A percentile compares a stretch with the other conserved stretches of the same genome.
phyloP scores from a whole-genome alignment of 768 basidiomycete genomes.

The Trametes sanguinea region DNA sequence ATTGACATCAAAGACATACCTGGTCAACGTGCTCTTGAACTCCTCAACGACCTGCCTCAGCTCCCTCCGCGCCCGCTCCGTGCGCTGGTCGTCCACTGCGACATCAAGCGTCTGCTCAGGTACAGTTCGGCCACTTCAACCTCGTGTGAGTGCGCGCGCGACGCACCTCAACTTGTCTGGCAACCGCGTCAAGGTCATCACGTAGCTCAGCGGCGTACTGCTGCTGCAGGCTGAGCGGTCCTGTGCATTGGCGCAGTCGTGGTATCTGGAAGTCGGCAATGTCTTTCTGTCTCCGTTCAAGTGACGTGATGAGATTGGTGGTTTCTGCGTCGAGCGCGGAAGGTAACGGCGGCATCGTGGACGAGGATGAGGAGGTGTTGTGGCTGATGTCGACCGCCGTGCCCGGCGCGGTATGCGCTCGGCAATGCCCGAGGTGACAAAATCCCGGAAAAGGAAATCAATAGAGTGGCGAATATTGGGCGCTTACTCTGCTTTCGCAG shows the following conservation, averaged over 20 bases:
- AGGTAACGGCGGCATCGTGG: slow-evolving; percentile 65
- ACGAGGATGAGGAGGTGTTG: not conserved
- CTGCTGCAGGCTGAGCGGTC: slow-evolving; percentile 72
- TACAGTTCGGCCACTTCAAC: slow-evolving; percentile 15
- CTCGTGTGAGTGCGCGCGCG: not conserved
- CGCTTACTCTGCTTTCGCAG: not conserved
- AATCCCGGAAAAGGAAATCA: not conserved
- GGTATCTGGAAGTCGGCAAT: slow-evolving; percentile 74
- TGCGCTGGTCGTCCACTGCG: slow-evolving; percentile 71
- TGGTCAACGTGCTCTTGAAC: slow-evolving; percentile 47
- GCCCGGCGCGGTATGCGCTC: not conserved
- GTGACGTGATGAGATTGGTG: slow-evolving; percentile 47
- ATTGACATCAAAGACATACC: slow-evolving; percentile 41
- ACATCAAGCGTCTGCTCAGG: slow-evolving; percentile 61
- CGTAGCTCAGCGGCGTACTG: slow-evolving; percentile 72
- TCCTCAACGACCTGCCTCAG: slow-evolving; percentile 52
- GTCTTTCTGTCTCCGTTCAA: slow-evolving; percentile 62
- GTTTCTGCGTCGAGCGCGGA: slow-evolving; percentile 54
- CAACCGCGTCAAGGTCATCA: slow-evolving; percentile 67
- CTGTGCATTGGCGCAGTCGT: slow-evolving; percentile 65
- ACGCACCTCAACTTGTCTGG: slow-evolving; percentile 67
- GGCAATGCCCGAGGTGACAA: slow-evolving; percentile 2
- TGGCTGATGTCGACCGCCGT: not conserved
- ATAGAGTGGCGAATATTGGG: not conserved
- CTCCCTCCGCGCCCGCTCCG: slow-evolving; percentile 51